phyloP scores from a whole-genome alignment of 2,329 filamentous ascomycete genomes.

The Didymella pomorum region DNA sequence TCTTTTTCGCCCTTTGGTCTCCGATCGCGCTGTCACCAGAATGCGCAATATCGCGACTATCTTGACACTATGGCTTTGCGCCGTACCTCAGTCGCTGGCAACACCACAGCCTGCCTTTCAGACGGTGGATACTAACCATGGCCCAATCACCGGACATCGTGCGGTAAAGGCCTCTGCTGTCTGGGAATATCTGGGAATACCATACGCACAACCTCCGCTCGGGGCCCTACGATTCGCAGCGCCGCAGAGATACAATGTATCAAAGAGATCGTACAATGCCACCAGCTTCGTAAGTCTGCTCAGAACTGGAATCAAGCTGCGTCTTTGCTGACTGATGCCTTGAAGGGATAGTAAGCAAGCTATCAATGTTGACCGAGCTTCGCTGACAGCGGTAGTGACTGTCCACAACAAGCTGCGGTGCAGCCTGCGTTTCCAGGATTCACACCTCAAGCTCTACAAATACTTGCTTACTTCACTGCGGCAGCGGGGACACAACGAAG shows the following conservation, averaged over 20 bases:
- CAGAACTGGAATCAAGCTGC: background rate
- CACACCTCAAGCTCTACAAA: slow-evolving; percentile 28
- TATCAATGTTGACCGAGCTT: background rate
- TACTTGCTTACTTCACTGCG: slow-evolving; percentile 30
- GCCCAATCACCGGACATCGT: slow-evolving; percentile 35
- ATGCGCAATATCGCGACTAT: background rate
- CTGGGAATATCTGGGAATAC: slow-evolving; percentile 47
- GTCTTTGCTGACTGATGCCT: background rate
- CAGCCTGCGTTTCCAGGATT: slow-evolving; percentile 33
- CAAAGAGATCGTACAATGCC: slow-evolving; percentile 20
- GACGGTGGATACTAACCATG: slow-evolving; percentile 20
- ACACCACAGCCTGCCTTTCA: background rate
- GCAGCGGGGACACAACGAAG: slow-evolving; percentile 29
- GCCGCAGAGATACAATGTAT: slow-evolving; percentile 28
- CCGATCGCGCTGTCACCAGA: background rate
- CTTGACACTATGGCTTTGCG: background rate
- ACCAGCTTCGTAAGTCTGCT: slow-evolving; percentile 22
- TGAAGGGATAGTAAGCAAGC: slow-evolving; percentile 26
- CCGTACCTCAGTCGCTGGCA: background rate
- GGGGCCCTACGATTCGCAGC: slow-evolving; percentile 43
- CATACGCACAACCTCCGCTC: slow-evolving; percentile 44
- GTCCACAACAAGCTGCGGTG: slow-evolving; percentile 30
- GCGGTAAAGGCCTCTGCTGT: slow-evolving; percentile 28
- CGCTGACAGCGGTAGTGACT: slow-evolving; percentile 28
- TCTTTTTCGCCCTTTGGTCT: background rate